Evolutionary conservation across 208 protist species (phyloP), one percentile per base, ranked within the genome.

Genomic region (Acanthamoeba triangularis): DNA sequence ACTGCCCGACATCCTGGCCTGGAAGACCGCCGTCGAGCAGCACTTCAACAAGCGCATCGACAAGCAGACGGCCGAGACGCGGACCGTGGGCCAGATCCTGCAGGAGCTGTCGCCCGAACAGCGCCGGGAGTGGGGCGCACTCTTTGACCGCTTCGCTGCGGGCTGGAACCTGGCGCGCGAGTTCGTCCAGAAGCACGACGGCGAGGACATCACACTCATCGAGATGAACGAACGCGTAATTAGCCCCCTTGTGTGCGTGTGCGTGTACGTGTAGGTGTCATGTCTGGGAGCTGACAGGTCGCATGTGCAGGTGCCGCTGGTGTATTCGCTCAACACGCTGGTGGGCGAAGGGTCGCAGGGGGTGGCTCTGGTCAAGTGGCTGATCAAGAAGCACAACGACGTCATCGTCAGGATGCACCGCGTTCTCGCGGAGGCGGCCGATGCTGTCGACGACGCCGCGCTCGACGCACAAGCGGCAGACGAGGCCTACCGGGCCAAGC

Each of bases 21-120:
- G 82, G 82, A 90, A 90, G 49, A 61, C 14, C 30, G 49, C 30
- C n/a, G 82, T 61, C 52, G 52, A 90, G 82, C 52, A 56, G 33
- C 56, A 90, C 35, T 56, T 65, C 47, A 90, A 90, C 49, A 90
- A 90, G 44, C 47, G 82, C 28, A 16, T 90, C 35, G 82, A 90
- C 56, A 90, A 65, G 56, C 52, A 90, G 82, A 90, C 82, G 49
- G 82, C 82, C 33, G 47, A 56, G 52, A 90, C 10, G 23, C 47
- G 56, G 1, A 90, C 16, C 47, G 82, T 90, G n/a, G 82, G n/a
- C n/a, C n/a, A 61, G 30, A 25, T 90, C 16, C 49, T 90, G 20
- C 52, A 61, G 10, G 82, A 33, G 11, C 47, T 90, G 14, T 20
- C 82, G 30, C 33, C 82, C 5, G 41, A 90, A 35, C 30, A 37